A percentile compares a stretch with the other conserved stretches of the same genome.
phyloP scores from a whole-genome alignment of 257 asterid species.

The Linderniella brevidens region DNA sequence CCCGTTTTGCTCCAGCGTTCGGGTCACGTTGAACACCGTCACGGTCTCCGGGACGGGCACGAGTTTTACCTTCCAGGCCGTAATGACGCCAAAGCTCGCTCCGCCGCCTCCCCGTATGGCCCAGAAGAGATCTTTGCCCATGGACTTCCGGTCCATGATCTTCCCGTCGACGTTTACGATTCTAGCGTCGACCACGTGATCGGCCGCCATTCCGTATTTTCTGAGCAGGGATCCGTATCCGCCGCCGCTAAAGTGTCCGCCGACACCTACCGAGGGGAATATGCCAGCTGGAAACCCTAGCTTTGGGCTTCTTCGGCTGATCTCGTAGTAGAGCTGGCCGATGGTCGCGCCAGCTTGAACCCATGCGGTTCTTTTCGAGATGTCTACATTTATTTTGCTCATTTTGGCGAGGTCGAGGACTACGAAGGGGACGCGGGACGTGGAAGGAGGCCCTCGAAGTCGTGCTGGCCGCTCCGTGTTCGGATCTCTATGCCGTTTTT shows the following conservation, averaged over 20 bases:
- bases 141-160: too few relatives aligned
- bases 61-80: constrained; percentile 4
- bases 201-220: constrained; percentile 10
- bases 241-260: constrained; percentile 6
- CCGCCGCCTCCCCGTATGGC: constrained; percentile 12
- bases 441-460: constrained; percentile 4
- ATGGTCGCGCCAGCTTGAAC: constrained; percentile 7
- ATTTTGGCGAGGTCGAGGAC: constrained; percentile 1
- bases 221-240: constrained; percentile 3
- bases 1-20: constrained; percentile 6
- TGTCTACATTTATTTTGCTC: neutral
- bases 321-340: neutral
- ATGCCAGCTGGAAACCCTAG: constrained; percentile 7
- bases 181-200: constrained; percentile 1
- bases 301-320: neutral
- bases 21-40: constrained; percentile 1
- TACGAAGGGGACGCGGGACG: neutral
- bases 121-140: constrained; percentile 1
- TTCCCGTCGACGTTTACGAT: too few relatives aligned
- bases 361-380: neutral
- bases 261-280: neutral
- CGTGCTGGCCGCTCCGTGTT: constrained; percentile 6
- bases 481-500: constrained; percentile 1
- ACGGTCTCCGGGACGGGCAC: constrained; percentile 4
- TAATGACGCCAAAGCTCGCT: constrained; percentile 2